phyloP scores from a whole-genome alignment of 257 asterid genomes.

The Solanum tarijense region DNA sequence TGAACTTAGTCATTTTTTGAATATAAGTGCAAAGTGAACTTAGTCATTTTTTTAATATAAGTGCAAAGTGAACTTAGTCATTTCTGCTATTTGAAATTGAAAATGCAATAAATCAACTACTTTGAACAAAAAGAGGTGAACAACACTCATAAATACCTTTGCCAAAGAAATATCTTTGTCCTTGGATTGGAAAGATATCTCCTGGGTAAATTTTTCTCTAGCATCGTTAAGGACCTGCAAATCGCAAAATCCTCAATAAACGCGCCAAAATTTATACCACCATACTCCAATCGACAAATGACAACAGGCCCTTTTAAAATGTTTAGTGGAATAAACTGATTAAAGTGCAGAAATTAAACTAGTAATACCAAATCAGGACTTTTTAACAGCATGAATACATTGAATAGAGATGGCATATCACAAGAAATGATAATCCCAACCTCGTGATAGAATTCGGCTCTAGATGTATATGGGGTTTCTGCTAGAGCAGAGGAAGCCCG shows the following conservation, averaged over 20 bases:
- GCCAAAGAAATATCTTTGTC: slow-evolving; percentile 88
- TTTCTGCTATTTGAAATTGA: not conserved
- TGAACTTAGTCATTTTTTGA: not conserved
- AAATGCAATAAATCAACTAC: not conserved
- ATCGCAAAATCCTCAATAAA: slow-evolving; percentile 11
- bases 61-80: not conserved
- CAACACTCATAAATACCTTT: slow-evolving; percentile 38
- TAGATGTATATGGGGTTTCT: slow-evolving; percentile 33
- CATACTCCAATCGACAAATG: not conserved
- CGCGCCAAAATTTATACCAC: slow-evolving; percentile 2
- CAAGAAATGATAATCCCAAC: slow-evolving; percentile 24
- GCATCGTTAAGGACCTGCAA: slow-evolving; percentile 63
- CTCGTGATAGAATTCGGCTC: slow-evolving; percentile 59
- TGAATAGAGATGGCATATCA: not conserved
- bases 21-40: not conserved
- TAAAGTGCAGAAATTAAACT: not conserved
- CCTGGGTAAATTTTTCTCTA: slow-evolving; percentile 59
- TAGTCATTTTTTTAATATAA: not conserved
- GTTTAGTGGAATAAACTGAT: not conserved
- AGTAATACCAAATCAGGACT: not conserved
- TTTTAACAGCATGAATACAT: not conserved
- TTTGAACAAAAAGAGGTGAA: not conserved
- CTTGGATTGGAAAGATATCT: slow-evolving; percentile 74
- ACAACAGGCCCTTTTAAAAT: not conserved
- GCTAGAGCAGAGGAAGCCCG: slow-evolving; percentile 54